These are phyloP conservation scores for Scutellaria baicalensis DNA, from an alignment of 257 asterid genomes.

Conservation along the genomic window DNA sequence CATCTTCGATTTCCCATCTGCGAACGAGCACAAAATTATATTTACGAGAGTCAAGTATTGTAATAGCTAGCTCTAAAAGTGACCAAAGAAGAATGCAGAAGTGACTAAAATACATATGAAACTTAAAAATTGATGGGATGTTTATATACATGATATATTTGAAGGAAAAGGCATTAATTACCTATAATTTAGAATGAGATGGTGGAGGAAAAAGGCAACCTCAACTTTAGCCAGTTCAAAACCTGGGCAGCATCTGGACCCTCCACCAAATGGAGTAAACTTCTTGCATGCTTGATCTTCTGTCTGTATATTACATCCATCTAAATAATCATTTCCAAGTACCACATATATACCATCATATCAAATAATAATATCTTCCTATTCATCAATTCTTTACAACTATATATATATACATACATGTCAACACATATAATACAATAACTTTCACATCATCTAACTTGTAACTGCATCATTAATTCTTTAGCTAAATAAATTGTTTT, in stretches of 20 bases:
- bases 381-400: too few relatives aligned
- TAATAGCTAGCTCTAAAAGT: too few relatives aligned
- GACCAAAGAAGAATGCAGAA: too few relatives aligned
- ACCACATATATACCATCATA: too few relatives aligned
- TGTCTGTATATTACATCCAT: conserved; percentile 21
- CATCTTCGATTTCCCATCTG: conserved; percentile 65
- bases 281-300: conserved; percentile 65
- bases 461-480: too few relatives aligned
- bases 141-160: too few relatives aligned
- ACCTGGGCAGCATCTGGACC: conserved; percentile 75
- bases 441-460: too few relatives aligned
- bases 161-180: conserved; percentile 2
- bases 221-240: conserved; percentile 77
- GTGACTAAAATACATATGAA: background rate
- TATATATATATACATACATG: too few relatives aligned
- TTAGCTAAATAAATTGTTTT: too few relatives aligned
- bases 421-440: too few relatives aligned
- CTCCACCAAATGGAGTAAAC: conserved; percentile 82
- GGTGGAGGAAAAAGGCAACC: conserved; percentile 74
- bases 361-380: too few relatives aligned
- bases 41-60: too few relatives aligned
- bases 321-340: background rate
- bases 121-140: background rate
- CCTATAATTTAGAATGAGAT: conserved; percentile 57
- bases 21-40: background rate